phyloP scores from a whole-genome alignment of 805 yeast genomes.

The Isabelozyma gotoi region DNA sequence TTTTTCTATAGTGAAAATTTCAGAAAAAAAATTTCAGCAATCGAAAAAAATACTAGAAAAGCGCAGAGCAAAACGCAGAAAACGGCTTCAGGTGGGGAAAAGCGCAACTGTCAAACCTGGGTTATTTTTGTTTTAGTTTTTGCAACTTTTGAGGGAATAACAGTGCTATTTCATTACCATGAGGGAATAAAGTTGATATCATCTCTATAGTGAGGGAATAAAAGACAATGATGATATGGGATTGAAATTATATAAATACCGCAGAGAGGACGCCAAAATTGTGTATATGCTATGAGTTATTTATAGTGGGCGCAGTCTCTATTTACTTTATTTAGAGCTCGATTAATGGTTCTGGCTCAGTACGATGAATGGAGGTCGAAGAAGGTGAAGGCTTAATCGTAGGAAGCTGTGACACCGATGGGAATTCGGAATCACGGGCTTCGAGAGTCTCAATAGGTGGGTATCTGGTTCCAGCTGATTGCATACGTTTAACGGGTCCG shows the following conservation, averaged over 20 bases:
- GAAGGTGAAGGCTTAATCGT: conserved; percentile 6
- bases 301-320: neutral
- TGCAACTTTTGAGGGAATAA: neutral
- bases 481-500: neutral
- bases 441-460: conserved; percentile 12
- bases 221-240: neutral
- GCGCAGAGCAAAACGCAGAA: neutral
- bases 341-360: conserved; percentile 43
- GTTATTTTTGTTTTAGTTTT: too few species aligned
- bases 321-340: conserved; percentile 24
- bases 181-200: neutral
- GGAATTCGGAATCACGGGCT: conserved; percentile 1
- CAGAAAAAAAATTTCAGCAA: neutral
- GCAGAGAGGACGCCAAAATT: conserved; percentile 1
- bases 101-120: too few species aligned
- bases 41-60: neutral
- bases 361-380: conserved; percentile 8
- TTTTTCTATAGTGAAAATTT: neutral
- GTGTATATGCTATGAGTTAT: too few species aligned
- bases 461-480: conserved; percentile 3
- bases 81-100: neutral
- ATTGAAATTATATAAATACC: neutral
- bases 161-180: too few species aligned
- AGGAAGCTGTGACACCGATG: neutral
- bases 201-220: neutral